phyloP scores from a whole-genome alignment of 1,284 basidiomycete genomes.

The Cryptococcus jaspeensis region DNA sequence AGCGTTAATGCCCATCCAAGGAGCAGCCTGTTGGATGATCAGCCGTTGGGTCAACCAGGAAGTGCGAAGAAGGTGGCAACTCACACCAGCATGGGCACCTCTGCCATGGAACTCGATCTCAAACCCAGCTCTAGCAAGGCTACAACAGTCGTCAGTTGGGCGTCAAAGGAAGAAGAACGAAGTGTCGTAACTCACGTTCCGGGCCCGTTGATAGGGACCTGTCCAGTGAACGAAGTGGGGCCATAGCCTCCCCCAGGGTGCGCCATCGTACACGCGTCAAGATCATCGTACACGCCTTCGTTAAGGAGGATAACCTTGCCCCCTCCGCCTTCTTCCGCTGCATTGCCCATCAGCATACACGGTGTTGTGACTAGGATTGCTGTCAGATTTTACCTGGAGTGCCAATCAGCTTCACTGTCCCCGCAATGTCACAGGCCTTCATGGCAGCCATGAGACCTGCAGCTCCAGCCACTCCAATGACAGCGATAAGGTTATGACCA shows the following conservation, averaged over 20 bases:
- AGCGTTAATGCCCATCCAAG: slow-evolving; percentile 56
- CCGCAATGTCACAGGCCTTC: slow-evolving; percentile 33
- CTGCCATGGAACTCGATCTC: slow-evolving; percentile 29
- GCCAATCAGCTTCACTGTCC: slow-evolving; percentile 45
- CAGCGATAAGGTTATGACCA: slow-evolving; percentile 57
- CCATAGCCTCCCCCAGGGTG: slow-evolving; percentile 28
- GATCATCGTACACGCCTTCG: slow-evolving; percentile 68
- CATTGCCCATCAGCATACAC: slow-evolving; percentile 38
- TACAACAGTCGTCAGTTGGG: not conserved
- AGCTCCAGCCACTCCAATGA: slow-evolving; percentile 46
- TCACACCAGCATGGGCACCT: slow-evolving; percentile 35
- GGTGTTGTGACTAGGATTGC: not conserved
- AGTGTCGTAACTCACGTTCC: slow-evolving; percentile 15
- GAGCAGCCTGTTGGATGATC: slow-evolving; percentile 16
- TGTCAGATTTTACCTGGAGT: slow-evolving; percentile 20
- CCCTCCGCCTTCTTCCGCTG: slow-evolving; percentile 76
- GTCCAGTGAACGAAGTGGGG: slow-evolving; percentile 15
- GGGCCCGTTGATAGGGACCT: slow-evolving; percentile 21
- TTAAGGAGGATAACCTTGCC: slow-evolving; percentile 76
- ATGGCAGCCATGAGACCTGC: slow-evolving; percentile 43
- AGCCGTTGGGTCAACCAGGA: not conserved
- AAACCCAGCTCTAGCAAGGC: slow-evolving; percentile 29
- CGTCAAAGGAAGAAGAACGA: too few relatives aligned
- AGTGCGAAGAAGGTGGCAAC: not conserved
- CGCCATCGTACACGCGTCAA: slow-evolving; percentile 33